These are phyloP conservation scores for Arabidopsis suecica DNA, from an alignment of 345 rosid species.

Conservation along the genomic window DNA sequence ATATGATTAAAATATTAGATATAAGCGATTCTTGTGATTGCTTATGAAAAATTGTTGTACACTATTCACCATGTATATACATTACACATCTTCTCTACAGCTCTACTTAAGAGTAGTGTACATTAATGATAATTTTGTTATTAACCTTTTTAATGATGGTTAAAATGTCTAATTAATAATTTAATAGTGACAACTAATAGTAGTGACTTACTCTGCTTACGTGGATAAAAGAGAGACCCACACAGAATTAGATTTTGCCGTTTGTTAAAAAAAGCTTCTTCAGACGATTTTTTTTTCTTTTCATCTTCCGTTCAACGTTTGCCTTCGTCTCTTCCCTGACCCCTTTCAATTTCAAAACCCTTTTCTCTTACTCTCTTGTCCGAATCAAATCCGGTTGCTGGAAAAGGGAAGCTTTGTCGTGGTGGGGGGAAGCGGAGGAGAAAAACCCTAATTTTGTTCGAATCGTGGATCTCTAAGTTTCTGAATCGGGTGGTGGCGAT, in stretches of 20 bases:
- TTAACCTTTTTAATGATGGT: background rate
- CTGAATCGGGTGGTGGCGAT: slow-evolving; percentile 28
- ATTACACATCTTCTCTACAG: no score
- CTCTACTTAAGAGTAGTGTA: no score
- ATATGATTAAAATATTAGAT: no score
- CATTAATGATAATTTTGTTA: no score
- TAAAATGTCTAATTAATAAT: no score
- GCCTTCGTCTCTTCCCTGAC: slow-evolving; percentile 9
- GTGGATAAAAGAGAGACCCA: slow-evolving; percentile 34
- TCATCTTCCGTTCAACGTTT: slow-evolving; percentile 19
- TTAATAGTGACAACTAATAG: background rate
- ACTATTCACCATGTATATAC: no score
- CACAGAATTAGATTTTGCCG: slow-evolving; percentile 7
- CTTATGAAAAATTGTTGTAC: no score
- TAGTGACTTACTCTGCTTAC: slow-evolving; percentile 16
- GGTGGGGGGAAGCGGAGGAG: slow-evolving; percentile 24
- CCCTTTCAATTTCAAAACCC: slow-evolving; percentile 28
- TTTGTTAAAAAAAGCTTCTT: background rate
- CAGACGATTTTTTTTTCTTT: background rate
- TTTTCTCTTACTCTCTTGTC: slow-evolving; percentile 29
- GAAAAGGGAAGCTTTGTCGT: slow-evolving; percentile 8
- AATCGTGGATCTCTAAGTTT: slow-evolving; percentile 24
- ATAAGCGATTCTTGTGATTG: no score
- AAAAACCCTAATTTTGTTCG: slow-evolving; percentile 41
- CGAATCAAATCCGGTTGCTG: slow-evolving; percentile 35